These are phyloP conservation scores for Coemansia sp. DNA, from an alignment of 192 early-diverging fungal genomes.

Conservation along the genomic window DNA sequence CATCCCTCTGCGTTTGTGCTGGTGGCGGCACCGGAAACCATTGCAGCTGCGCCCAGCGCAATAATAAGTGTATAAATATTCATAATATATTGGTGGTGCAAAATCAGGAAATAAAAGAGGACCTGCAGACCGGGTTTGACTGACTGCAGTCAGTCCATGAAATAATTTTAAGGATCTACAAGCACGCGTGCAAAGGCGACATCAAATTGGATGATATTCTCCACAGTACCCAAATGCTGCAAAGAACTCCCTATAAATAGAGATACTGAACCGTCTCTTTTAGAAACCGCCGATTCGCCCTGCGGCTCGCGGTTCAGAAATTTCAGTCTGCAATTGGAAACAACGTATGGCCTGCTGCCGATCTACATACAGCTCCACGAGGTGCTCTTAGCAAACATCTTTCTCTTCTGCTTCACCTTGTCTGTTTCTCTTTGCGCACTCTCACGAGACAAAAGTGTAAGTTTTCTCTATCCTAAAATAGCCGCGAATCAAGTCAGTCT, in stretches of 20 bases:
- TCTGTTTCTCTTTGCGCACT: neutral
- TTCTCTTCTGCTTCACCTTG: neutral
- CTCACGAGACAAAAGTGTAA: neutral
- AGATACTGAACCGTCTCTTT: neutral
- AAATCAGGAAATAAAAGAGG: neutral
- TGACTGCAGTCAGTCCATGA: neutral
- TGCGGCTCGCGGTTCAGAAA: neutral
- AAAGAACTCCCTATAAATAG: neutral
- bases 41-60: constrained; percentile 2
- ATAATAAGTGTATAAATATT: neutral
- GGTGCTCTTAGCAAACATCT: neutral
- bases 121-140: neutral
- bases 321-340: neutral
- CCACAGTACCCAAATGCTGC: no score
- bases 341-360: neutral
- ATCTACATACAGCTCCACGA: neutral
- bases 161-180: constrained; percentile 1
- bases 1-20: constrained; percentile 15
- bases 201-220: no score
- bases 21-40: neutral
- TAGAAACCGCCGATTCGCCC: neutral
- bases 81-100: neutral
- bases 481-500: neutral
- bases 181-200: neutral
- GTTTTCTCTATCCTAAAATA: neutral